phyloP scores from a whole-genome alignment of 2,329 filamentous ascomycete genomes.

The Fusarium irregulare region DNA sequence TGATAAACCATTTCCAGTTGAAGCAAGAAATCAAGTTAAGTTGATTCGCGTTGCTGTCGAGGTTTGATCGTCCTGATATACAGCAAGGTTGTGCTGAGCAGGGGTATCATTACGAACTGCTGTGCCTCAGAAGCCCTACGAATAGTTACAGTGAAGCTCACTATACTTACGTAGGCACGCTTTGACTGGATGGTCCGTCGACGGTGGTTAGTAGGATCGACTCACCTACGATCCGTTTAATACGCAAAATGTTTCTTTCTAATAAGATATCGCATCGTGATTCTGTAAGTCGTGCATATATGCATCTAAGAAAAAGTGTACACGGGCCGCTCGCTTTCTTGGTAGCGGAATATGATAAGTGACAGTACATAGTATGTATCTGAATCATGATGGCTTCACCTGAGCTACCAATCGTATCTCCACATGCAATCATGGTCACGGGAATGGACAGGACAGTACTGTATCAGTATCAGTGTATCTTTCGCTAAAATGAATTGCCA shows the following conservation, averaged over 20 bases:
- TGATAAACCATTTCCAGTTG: neutral
- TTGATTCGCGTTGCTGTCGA: neutral
- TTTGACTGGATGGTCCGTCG: conserved; percentile 1
- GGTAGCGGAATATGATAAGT: conserved; percentile 26
- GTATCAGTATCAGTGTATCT: neutral
- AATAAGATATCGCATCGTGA: neutral
- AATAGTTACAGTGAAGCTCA: neutral
- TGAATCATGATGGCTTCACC: conserved; percentile 10
- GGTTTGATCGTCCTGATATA: conserved; percentile 16
- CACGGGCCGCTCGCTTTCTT: neutral
- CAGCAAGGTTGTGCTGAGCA: conserved; percentile 9
- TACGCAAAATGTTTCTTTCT: neutral
- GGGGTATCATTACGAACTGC: conserved; percentile 10
- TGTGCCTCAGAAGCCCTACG: neutral
- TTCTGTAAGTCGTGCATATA: neutral
- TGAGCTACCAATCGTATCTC: conserved; percentile 6
- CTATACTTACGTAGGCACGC: neutral
- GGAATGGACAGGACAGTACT: neutral
- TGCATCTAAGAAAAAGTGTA: conserved; percentile 5
- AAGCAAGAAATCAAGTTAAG: neutral
- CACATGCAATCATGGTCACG: conserved; percentile 24
- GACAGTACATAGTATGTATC: neutral
- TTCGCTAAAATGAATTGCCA: neutral
- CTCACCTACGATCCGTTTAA: neutral
- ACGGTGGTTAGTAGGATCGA: neutral